A percentile compares a stretch with the other conserved stretches of the same genome.
These are phyloP conservation scores for Prasinococcaceae sp. DNA, from an alignment of 139 green algal species.

Conservation along the genomic window DNA sequence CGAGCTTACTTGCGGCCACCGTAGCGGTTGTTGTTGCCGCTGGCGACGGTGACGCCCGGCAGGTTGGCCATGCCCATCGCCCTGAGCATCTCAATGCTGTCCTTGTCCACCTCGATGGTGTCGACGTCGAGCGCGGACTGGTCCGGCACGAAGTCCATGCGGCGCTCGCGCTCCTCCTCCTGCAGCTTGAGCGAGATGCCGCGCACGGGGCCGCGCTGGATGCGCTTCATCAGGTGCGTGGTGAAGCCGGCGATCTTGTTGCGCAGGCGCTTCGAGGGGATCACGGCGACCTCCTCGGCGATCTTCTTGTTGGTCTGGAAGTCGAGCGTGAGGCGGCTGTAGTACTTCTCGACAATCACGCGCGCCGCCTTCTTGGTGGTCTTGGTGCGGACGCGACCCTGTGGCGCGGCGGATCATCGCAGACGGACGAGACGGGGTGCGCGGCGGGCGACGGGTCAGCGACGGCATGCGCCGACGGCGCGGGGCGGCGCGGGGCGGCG, in stretches of 20 bases:
- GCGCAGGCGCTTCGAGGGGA: constrained; percentile 71
- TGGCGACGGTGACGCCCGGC: constrained; percentile 50
- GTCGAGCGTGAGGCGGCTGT: constrained; percentile 84
- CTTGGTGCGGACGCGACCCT: constrained; percentile 96
- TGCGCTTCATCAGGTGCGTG: constrained; percentile 99
- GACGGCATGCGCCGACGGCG: too few species aligned
- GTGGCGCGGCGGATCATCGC: too few species aligned
- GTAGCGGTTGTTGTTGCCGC: background rate
- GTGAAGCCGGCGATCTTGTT: constrained; percentile 99
- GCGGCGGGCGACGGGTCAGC: too few species aligned
- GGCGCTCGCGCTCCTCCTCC: constrained; percentile 97
- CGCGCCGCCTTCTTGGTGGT: constrained; percentile 96
- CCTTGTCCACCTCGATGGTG: constrained; percentile 90
- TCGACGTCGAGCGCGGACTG: constrained; percentile 86
- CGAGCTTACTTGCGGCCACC: background rate
- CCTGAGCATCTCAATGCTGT: constrained; percentile 93
- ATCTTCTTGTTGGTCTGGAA: constrained; percentile 93
- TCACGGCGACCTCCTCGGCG: constrained; percentile 91
- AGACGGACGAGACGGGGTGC: too few species aligned
- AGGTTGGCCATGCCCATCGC: constrained; percentile 79
- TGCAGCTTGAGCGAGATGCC: constrained; percentile 99
- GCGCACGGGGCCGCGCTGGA: constrained; percentile 92
- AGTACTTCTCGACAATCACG: constrained; percentile 99
- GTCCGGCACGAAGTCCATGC: constrained; percentile 98
- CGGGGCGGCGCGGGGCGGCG: too few species aligned